Conservation (phyloP, 257 asterid genomes). For the Ehretia macrophylla region DNA sequence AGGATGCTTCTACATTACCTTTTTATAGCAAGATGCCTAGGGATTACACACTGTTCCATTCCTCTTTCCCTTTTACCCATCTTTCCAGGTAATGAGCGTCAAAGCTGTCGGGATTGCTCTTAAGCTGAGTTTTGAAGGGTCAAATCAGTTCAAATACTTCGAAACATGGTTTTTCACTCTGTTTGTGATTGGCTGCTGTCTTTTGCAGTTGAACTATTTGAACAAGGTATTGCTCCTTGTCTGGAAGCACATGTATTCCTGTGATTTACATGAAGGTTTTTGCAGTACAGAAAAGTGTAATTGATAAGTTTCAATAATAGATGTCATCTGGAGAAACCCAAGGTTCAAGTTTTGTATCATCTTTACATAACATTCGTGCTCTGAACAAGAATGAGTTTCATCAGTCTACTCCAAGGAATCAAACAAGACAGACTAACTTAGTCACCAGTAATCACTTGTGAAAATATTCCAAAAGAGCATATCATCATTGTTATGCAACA, state of each 20-base stretch:
- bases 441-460: too few relatives aligned
- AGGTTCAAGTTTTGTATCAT: neutral
- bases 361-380: neutral
- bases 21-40: neutral
- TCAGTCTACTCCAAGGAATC: neutral
- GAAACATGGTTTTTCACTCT: constrained; percentile 75
- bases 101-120: constrained; percentile 80
- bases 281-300: neutral
- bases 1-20: constrained; percentile 4
- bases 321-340: too few relatives aligned
- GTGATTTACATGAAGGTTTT: neutral
- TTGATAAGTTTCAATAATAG: too few relatives aligned
- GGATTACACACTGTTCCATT: neutral
- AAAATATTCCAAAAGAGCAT: too few relatives aligned
- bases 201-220: constrained; percentile 68
- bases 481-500: too few relatives aligned
- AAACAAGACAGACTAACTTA: too few relatives aligned
- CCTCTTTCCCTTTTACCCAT: neutral
- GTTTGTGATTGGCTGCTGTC: constrained; percentile 42
- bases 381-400: neutral
- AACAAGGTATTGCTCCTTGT: constrained; percentile 50
- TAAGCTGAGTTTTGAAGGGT: constrained; percentile 56
- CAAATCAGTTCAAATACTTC: constrained; percentile 69
- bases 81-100: constrained; percentile 63
- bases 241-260: neutral